phyloP scores from a whole-genome alignment of 1,139 yeast genomes.

The Candida dubliniensis region DNA sequence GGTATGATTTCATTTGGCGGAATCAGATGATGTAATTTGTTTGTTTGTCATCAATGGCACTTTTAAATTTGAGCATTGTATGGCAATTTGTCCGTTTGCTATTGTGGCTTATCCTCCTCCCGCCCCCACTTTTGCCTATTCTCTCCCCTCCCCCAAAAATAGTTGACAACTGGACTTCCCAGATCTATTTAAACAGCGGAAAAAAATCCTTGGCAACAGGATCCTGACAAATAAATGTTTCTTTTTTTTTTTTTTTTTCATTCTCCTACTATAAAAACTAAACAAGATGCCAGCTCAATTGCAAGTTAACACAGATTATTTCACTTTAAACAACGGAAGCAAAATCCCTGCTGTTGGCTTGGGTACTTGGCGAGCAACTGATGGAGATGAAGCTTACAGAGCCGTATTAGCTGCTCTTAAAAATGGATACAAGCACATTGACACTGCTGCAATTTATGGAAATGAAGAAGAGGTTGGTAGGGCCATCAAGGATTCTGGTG shows the following conservation, averaged over 20 bases:
- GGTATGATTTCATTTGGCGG: too few species aligned
- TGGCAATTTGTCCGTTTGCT: too few species aligned
- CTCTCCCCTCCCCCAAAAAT: too few species aligned
- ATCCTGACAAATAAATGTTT: background rate
- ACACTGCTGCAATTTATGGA: slow-evolving; percentile 68
- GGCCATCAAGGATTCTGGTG: slow-evolving; percentile 62
- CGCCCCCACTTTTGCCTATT: too few species aligned
- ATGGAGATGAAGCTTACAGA: slow-evolving; percentile 57
- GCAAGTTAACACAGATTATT: slow-evolving; percentile 20
- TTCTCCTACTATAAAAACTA: background rate
- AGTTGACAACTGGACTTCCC: too few species aligned
- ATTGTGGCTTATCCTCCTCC: too few species aligned
- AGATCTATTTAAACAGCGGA: too few species aligned
- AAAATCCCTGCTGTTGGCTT: slow-evolving; percentile 69
- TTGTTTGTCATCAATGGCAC: too few species aligned
- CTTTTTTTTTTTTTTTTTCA: background rate
- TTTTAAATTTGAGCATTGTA: too few species aligned
- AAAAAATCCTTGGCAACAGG: background rate
- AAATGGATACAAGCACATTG: slow-evolving; percentile 76
- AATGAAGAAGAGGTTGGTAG: slow-evolving; percentile 70
- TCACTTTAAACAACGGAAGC: slow-evolving; percentile 61
- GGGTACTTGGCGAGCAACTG: slow-evolving; percentile 76
- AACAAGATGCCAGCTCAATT: slow-evolving; percentile 12
- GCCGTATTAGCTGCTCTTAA: slow-evolving; percentile 65
- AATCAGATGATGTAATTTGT: too few species aligned